A percentile compares a stretch with the other conserved stretches of the same genome.
These are phyloP conservation scores for Lycium ferocissimum DNA, from an alignment of 257 asterid species.

Conservation along the genomic window DNA sequence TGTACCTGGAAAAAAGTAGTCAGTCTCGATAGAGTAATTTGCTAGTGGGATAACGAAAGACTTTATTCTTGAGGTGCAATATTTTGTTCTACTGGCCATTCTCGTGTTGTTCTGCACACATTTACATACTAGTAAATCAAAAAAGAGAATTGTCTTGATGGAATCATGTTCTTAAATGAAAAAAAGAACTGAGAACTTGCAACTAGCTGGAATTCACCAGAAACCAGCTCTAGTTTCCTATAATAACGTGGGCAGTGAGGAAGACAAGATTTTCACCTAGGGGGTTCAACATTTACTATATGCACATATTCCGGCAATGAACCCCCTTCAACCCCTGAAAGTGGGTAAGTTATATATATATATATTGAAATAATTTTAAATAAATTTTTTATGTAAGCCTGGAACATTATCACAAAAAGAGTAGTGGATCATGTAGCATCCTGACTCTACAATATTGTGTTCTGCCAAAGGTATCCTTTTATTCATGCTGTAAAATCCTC, in stretches of 20 bases:
- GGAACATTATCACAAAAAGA: not conserved
- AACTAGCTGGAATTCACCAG: not conserved
- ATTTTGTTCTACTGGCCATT: slow-evolving; percentile 90
- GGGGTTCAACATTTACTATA: not conserved
- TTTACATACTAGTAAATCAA: not conserved
- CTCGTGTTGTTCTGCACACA: slow-evolving; percentile 72
- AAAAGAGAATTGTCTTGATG: not conserved
- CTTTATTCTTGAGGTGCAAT: slow-evolving; percentile 92
- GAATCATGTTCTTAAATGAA: not conserved
- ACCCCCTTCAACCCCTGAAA: not conserved
- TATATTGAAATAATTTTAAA: not conserved
- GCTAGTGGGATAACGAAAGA: slow-evolving; percentile 87
- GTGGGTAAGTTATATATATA: not conserved
- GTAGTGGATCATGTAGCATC: not conserved
- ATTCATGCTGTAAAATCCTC: not conserved
- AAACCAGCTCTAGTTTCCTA: not conserved
- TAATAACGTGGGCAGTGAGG: not conserved
- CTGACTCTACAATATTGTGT: not conserved
- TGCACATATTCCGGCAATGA: not conserved
- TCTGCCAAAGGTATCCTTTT: not conserved
- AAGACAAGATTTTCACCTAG: too few relatives aligned
- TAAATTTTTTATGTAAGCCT: not conserved
- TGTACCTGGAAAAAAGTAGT: slow-evolving; percentile 82
- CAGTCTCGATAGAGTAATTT: slow-evolving; percentile 80
- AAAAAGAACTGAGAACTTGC: slow-evolving; percentile 8